These are phyloP conservation scores for Aspergillus brasiliensis DNA, from an alignment of 2,329 filamentous ascomycete genomes.

Conservation along the genomic window DNA sequence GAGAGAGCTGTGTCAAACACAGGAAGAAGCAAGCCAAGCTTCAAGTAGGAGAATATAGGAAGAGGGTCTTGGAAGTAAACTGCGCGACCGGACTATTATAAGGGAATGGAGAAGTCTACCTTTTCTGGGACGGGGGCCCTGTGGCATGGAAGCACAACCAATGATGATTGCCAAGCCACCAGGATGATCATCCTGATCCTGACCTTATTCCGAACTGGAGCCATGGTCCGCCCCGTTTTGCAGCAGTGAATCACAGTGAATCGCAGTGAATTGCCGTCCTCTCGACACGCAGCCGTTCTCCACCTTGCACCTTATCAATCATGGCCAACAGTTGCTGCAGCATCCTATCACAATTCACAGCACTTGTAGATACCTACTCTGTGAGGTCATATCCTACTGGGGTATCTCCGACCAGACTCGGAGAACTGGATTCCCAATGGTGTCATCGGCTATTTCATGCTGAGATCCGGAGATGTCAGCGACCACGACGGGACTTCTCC, in stretches of 20 bases:
- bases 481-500: background rate
- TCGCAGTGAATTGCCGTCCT: background rate
- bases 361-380: no score
- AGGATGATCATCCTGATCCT: conserved; percentile 12
- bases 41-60: conserved; percentile 10
- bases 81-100: conserved; percentile 12
- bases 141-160: conserved; percentile 12
- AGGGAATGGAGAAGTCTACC: background rate
- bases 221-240: conserved; percentile 7
- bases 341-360: background rate
- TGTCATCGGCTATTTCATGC: background rate
- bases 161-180: conserved; percentile 20
- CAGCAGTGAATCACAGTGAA: background rate
- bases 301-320: conserved; percentile 4
- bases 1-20: conserved; percentile 7
- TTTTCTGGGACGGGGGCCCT: background rate
- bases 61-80: background rate
- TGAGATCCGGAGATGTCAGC: background rate
- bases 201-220: background rate
- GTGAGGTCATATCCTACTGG: background rate
- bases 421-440: background rate
- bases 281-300: background rate
- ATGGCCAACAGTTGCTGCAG: background rate
- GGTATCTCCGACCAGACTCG: background rate
- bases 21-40: conserved; percentile 21